Evolutionary conservation across 2,329 filamentous ascomycete species (phyloP).

Genomic region (Elsinoe batatas): DNA sequence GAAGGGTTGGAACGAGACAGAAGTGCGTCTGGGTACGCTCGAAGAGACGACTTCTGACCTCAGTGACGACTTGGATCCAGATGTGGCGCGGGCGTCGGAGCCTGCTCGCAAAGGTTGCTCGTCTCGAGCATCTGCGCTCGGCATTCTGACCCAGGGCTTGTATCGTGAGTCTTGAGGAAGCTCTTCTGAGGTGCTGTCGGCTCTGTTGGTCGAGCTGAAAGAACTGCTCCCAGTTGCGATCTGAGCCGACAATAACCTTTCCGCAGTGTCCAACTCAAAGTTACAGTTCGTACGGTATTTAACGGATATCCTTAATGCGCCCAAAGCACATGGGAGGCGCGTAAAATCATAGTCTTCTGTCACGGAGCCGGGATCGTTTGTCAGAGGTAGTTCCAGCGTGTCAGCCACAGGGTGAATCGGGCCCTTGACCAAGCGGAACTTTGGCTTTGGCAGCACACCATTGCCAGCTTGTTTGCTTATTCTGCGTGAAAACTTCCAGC

Average conservation of each 20-base stretch:
- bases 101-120: background rate
- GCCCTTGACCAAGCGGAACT: slow-evolving; percentile 66
- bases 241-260: slow-evolving; percentile 79
- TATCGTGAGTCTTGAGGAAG: slow-evolving; percentile 7
- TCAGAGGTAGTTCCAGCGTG: slow-evolving; percentile 59
- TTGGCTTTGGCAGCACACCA: slow-evolving; percentile 57
- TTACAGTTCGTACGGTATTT: slow-evolving; percentile 81
- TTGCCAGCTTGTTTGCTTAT: slow-evolving; percentile 58
- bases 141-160: slow-evolving; percentile 39
- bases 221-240: slow-evolving; percentile 71
- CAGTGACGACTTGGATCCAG: slow-evolving; percentile 41
- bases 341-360: slow-evolving; percentile 73
- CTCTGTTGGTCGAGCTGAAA: slow-evolving; percentile 18
- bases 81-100: slow-evolving; percentile 33
- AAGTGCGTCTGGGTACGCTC: slow-evolving; percentile 51
- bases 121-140: slow-evolving; percentile 10
- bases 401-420: slow-evolving; percentile 49
- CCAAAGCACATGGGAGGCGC: slow-evolving; percentile 75
- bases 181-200: slow-evolving; percentile 29
- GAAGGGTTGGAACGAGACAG: slow-evolving; percentile 88
- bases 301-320: slow-evolving; percentile 70
- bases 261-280: slow-evolving; percentile 84
- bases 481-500: slow-evolving; percentile 73
- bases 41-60: slow-evolving; percentile 28
- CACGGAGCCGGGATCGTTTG: slow-evolving; percentile 32